Evolutionary conservation across 2,329 filamentous ascomycete genomes (phyloP).

Genomic region (Colletotrichum sp.): DNA sequence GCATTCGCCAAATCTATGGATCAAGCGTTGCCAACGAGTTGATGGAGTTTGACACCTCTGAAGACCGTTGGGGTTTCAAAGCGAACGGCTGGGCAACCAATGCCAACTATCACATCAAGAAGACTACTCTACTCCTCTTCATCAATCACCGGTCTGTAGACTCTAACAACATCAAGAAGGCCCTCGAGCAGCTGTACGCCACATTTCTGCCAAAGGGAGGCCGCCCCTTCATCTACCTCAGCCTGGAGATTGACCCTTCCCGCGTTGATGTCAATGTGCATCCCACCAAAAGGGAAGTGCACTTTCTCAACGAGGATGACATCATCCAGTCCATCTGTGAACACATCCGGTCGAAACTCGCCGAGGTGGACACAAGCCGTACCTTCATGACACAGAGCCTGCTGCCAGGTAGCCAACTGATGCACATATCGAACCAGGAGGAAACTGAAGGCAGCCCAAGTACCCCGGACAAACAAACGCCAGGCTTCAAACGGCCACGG

Average conservation of each 20-base stretch:
- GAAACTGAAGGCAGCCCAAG: constrained; percentile 30
- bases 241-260: constrained; percentile 88
- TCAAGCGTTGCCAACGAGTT: constrained; percentile 86
- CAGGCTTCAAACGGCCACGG: constrained; percentile 41
- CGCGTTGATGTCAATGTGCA: constrained; percentile 97
- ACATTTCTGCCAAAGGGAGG: constrained; percentile 90
- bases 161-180: constrained; percentile 85
- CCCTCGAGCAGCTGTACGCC: constrained; percentile 88
- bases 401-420: constrained; percentile 67
- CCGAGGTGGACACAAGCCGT: constrained; percentile 89
- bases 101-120: constrained; percentile 93
- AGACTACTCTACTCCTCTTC: constrained; percentile 86
- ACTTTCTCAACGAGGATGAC: constrained; percentile 97
- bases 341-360: constrained; percentile 77
- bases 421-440: constrained; percentile 25
- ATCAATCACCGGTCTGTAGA: constrained; percentile 97
- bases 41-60: constrained; percentile 74
- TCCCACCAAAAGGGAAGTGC: constrained; percentile 94
- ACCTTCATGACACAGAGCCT: constrained; percentile 95
- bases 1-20: constrained; percentile 90
- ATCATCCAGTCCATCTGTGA: constrained; percentile 88
- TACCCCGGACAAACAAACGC: constrained; percentile 35
- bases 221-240: constrained; percentile 93
- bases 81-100: constrained; percentile 85
- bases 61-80: constrained; percentile 83